Base-by-base conservation (phyloP, 176 grass and related monocot genomes). In the Paspalum notatum region DNA sequence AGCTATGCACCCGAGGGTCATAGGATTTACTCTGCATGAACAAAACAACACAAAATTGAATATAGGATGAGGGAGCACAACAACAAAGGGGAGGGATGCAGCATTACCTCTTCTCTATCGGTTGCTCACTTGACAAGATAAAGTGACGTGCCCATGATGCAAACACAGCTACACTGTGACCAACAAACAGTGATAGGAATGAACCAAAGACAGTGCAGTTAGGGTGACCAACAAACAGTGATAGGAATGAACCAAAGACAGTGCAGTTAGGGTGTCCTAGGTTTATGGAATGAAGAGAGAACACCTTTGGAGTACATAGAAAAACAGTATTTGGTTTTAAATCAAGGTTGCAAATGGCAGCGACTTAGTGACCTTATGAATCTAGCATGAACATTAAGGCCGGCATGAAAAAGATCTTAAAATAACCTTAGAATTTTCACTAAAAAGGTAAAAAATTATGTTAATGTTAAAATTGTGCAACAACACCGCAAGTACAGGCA, bases 91-190 rank as follows among this genome's bases (percentile, higher is more conserved):
- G 25, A 89, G 16, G 62, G 51, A 25, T 69, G 14, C 41, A 72
- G 18, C 16, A 82, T 51, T 87, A 98, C 95, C 92, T 93, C 56
- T 81, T 89, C 12, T 87, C 88, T n/a, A 55, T 69, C 45, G 80
- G 47, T 55, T 80, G 72, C 63, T 85, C 85, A 66, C 85, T 80
- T 48, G 85, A 74, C 60, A 79, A 74, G 59, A 92, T 43, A 87
- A 89, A 82, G 1, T 85, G 86, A 0, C 12, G 83, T 66, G 87
- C 92, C 92, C 92, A 98, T 0, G 90, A 90, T 66, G 90, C 80
- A 89, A 98, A 98, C 74, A 98, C 90, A 10, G 90, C 92, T 71
- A 94, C 92, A 71, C 95, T 94, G 16, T 12, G 56, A 85, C n/a
- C 80, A 68, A 58, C 18, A 74, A 51, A 61, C 45, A 9, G 38